A percentile compares a stretch with the other conserved stretches of the same genome.
These are phyloP conservation scores for Trypanosoma mega DNA, from an alignment of 208 protist species.

Conservation along the genomic window DNA sequence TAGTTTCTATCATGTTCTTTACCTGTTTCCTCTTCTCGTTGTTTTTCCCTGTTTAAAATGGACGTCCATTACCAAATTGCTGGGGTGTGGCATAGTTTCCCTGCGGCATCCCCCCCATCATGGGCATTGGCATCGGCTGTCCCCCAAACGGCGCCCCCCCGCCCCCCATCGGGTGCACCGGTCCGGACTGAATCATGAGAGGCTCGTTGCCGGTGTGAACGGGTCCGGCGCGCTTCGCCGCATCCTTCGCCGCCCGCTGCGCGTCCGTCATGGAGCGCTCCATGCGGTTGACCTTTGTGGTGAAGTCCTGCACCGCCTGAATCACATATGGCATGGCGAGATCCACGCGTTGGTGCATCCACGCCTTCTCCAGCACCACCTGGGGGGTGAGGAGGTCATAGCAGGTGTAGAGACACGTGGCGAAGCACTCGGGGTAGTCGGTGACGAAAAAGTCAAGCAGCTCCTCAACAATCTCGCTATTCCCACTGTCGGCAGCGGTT, in stretches of 20 bases:
- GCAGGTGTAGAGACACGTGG: slow-evolving; percentile 97
- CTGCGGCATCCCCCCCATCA: slow-evolving; percentile 23
- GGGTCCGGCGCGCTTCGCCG: slow-evolving; percentile 61
- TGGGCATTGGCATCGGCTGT: slow-evolving; percentile 37
- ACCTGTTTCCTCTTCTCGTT: background rate
- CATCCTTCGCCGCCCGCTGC: slow-evolving; percentile 85
- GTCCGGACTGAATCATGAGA: slow-evolving; percentile 75
- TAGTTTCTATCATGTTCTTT: background rate
- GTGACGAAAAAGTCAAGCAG: slow-evolving; percentile 98
- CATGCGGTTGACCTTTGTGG: slow-evolving; percentile 79
- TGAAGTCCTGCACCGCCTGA: slow-evolving; percentile 95
- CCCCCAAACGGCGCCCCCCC: slow-evolving; percentile 19
- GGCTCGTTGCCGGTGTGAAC: slow-evolving; percentile 34
- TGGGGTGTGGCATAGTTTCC: slow-evolving; percentile 40
- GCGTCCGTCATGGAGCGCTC: slow-evolving; percentile 80
- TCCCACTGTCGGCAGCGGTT: slow-evolving; percentile 95
- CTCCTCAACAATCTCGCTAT: slow-evolving; percentile 90
- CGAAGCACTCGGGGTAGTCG: slow-evolving; percentile 95
- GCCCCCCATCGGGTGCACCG: slow-evolving; percentile 27
- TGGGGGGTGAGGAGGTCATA: slow-evolving; percentile 96
- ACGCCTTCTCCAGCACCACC: slow-evolving; percentile 98
- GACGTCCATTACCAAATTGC: slow-evolving; percentile 61
- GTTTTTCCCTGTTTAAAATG: slow-evolving; percentile 37
- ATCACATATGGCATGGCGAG: slow-evolving; percentile 99
- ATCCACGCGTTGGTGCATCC: slow-evolving; percentile 97